Evolutionary conservation across 257 asterid genomes (phyloP).

Genomic region (Mentha longifolia): DNA sequence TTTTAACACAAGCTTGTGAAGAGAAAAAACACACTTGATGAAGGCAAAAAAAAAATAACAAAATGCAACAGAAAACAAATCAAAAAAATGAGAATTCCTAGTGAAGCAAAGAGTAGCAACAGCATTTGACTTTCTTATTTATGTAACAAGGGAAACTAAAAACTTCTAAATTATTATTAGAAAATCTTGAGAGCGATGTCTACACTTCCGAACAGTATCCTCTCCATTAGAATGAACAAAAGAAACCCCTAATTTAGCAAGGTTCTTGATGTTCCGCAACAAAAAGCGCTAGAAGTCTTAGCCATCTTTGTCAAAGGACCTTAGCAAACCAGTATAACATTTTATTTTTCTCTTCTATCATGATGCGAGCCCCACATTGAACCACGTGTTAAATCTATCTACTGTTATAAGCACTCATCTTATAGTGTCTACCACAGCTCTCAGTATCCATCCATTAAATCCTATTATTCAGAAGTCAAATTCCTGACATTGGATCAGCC

Average conservation of each 20-base stretch:
- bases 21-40: neutral
- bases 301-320: neutral
- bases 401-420: neutral
- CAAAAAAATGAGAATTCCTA: neutral
- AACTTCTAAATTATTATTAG: neutral
- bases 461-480: neutral
- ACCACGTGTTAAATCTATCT: slow-evolving; percentile 8
- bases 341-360: neutral
- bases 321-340: neutral
- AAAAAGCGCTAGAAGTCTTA: neutral
- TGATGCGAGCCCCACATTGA: neutral
- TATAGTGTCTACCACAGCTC: neutral
- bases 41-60: neutral
- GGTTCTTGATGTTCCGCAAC: neutral
- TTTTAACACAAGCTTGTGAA: neutral
- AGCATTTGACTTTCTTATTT: slow-evolving; percentile 1
- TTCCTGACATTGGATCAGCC: slow-evolving; percentile 1
- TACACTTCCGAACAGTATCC: neutral
- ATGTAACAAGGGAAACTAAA: neutral
- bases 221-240: slow-evolving; percentile 1
- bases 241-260: neutral
- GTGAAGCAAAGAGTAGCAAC: neutral
- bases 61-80: slow-evolving; percentile 2
- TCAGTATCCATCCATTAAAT: slow-evolving; percentile 3
- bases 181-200: neutral